These are phyloP conservation scores for Boletus subparvulus DNA, from an alignment of 768 basidiomycete genomes.

Conservation along the genomic window DNA sequence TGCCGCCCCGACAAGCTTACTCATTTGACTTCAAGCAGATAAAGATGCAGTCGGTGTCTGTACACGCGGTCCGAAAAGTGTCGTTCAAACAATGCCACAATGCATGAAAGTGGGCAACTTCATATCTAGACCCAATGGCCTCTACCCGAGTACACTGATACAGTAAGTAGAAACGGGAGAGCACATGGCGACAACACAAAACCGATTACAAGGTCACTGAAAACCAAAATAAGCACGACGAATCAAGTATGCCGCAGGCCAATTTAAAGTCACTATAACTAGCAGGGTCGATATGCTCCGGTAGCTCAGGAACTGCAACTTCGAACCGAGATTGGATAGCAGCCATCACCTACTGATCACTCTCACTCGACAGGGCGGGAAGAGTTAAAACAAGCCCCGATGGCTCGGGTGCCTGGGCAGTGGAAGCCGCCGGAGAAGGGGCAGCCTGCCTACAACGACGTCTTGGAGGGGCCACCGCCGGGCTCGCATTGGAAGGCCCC, in stretches of 20 bases:
- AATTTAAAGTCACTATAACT: conserved; percentile 78
- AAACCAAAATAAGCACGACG: background rate
- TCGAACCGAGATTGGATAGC: conserved; percentile 96
- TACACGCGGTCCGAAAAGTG: background rate
- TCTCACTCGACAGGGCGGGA: conserved; percentile 88
- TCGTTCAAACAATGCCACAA: conserved; percentile 10
- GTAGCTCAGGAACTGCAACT: conserved; percentile 93
- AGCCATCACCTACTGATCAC: conserved; percentile 91
- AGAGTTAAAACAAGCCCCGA: too few relatives aligned
- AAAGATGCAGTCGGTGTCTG: background rate
- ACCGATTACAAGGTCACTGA: conserved; percentile 47
- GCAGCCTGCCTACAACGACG: too few relatives aligned
- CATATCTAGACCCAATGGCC: conserved; percentile 1
- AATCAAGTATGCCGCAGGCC: background rate
- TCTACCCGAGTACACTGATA: conserved; percentile 27
- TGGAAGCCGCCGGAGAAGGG: too few relatives aligned
- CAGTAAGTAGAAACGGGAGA: conserved; percentile 9
- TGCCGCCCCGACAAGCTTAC: too few relatives aligned
- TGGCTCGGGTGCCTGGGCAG: too few relatives aligned
- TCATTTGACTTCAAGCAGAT: background rate
- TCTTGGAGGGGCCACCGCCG: too few relatives aligned
- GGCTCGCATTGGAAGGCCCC: too few relatives aligned
- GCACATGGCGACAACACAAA: conserved; percentile 13
- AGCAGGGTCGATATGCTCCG: conserved; percentile 90
- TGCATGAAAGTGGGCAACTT: background rate